Evolutionary conservation across 495 filamentous ascomycete genomes (phyloP).

Genomic region (Daldinia decipiens): DNA sequence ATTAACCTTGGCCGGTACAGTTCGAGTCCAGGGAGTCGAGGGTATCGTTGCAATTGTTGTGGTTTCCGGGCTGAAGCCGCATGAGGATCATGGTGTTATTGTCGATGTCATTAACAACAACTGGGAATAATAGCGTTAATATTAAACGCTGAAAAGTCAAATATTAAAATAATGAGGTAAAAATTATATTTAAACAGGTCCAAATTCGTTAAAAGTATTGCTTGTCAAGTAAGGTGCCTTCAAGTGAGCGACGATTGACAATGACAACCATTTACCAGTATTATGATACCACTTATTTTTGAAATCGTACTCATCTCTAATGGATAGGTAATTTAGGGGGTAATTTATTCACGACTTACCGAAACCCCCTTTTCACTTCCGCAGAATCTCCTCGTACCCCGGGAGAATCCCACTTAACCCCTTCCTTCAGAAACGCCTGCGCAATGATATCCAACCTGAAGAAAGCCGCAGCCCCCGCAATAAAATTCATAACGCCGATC

Average conservation of each 20-base stretch:
- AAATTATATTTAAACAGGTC: too few relatives aligned
- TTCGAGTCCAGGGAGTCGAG: slow-evolving; percentile 75
- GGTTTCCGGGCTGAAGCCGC: slow-evolving; percentile 78
- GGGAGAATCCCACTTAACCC: slow-evolving; percentile 56
- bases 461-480: slow-evolving; percentile 48
- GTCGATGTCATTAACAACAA: slow-evolving; percentile 69
- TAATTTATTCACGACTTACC: neutral
- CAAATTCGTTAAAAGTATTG: neutral
- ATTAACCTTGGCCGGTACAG: neutral
- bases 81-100: slow-evolving; percentile 80
- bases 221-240: neutral
- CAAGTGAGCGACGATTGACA: too few relatives aligned
- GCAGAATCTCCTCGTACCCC: slow-evolving; percentile 51
- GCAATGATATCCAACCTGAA: slow-evolving; percentile 52
- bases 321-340: too few relatives aligned
- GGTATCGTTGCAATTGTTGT: slow-evolving; percentile 77
- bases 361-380: neutral
- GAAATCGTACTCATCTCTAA: too few relatives aligned
- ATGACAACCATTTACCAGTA: too few relatives aligned
- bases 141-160: too few relatives aligned
- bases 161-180: too few relatives aligned
- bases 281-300: too few relatives aligned
- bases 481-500: slow-evolving; percentile 45
- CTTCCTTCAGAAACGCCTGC: slow-evolving; percentile 43
- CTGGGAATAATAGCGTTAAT: slow-evolving; percentile 35